Percentiles rank a stretch among this genome's conserved stretches.
phyloP scores from a whole-genome alignment of 2,329 filamentous ascomycete genomes.

The Penicillium sp. region DNA sequence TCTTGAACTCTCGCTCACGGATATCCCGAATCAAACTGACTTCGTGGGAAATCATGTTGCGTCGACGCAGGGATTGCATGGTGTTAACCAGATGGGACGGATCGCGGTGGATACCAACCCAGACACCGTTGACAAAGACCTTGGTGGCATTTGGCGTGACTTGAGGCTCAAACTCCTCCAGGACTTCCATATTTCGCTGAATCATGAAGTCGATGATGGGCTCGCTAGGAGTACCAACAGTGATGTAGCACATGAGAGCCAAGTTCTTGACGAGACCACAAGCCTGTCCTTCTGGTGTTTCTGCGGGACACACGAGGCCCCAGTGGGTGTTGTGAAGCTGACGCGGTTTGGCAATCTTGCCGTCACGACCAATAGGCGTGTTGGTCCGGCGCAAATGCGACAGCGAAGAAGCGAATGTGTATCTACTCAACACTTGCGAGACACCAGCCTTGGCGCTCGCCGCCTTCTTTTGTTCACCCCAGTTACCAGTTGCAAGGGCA shows the following conservation, averaged over 20 bases:
- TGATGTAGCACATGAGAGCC: constrained; percentile 97
- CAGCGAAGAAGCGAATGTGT: constrained; percentile 93
- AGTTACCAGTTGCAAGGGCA: constrained; percentile 95
- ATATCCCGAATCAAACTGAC: constrained; percentile 96
- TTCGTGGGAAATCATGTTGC: constrained; percentile 84
- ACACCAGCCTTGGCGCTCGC: constrained; percentile 94
- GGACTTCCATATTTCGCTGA: constrained; percentile 89
- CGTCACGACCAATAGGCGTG: constrained; percentile 95
- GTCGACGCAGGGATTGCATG: constrained; percentile 76
- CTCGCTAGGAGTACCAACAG: constrained; percentile 87
- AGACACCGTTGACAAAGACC: constrained; percentile 96
- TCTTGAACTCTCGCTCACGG: constrained; percentile 95
- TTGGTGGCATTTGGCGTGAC: constrained; percentile 92
- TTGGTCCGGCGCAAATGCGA: constrained; percentile 98
- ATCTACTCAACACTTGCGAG: constrained; percentile 95
- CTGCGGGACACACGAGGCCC: constrained; percentile 95
- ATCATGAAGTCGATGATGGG: constrained; percentile 96
- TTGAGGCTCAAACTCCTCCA: constrained; percentile 90
- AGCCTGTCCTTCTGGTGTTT: constrained; percentile 97
- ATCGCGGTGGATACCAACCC: constrained; percentile 94
- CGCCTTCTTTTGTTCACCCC: constrained; percentile 99
- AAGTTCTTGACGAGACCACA: constrained; percentile 98
- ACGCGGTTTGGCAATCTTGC: constrained; percentile 95
- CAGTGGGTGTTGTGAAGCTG: constrained; percentile 99
- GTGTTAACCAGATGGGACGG: constrained; percentile 81